phyloP scores from a whole-genome alignment of 805 yeast genomes.

The Hanseniaspora pseudoguilliermondii region DNA sequence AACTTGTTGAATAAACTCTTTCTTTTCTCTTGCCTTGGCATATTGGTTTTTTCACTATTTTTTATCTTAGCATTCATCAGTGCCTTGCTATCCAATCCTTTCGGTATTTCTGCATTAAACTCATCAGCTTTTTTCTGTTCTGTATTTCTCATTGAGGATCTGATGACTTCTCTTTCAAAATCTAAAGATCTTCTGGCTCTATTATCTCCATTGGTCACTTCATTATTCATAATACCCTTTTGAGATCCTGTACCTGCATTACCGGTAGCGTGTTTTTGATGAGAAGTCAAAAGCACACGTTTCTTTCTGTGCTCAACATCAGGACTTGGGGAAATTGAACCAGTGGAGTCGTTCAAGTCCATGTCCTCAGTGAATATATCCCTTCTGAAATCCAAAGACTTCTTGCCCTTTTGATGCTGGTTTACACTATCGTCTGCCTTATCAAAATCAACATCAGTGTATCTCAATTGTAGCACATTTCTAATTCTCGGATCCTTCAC shows the following conservation, averaged over 20 bases:
- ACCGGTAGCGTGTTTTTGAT: background rate
- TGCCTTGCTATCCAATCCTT: background rate
- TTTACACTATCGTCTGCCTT: constrained; percentile 37
- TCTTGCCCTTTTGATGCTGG: constrained; percentile 30
- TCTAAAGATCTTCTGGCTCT: constrained; percentile 12
- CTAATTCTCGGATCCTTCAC: constrained; percentile 3
- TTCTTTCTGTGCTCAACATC: background rate
- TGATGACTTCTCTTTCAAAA: constrained; percentile 10
- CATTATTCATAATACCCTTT: background rate
- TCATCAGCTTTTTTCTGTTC: background rate
- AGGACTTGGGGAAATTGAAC: background rate
- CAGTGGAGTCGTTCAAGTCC: constrained; percentile 21
- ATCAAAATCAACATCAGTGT: constrained; percentile 10
- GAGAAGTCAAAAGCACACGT: background rate
- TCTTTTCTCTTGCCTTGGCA: constrained; percentile 7
- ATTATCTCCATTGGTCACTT: background rate
- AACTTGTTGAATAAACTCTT: constrained; percentile 12
- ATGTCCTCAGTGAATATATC: constrained; percentile 54
- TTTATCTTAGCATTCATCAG: background rate
- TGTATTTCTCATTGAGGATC: background rate
- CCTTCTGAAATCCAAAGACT: constrained; percentile 44
- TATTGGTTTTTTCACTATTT: background rate
- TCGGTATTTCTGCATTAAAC: background rate
- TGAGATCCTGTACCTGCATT: background rate
- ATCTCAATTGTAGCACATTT: constrained; percentile 6